These are phyloP conservation scores for Sequoia sempervirens DNA, from an alignment of 75 land plant genomes.

Conservation along the genomic window DNA sequence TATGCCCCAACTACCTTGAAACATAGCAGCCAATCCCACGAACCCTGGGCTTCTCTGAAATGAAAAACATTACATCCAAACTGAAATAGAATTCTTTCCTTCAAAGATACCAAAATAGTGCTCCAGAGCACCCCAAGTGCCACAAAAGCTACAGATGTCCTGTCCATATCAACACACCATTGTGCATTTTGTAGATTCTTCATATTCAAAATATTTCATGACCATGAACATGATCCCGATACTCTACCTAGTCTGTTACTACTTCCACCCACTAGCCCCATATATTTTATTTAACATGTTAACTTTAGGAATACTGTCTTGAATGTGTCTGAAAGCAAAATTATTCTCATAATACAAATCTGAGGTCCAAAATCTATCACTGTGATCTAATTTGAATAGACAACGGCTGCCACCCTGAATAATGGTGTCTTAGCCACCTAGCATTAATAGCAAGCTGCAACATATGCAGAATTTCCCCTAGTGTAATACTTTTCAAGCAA, in stretches of 20 bases:
- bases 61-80: neutral
- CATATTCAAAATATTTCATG: neutral
- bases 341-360: neutral
- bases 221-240: neutral
- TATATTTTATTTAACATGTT: neutral
- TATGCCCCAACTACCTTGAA: neutral
- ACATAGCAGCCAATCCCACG: neutral
- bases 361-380: constrained; percentile 1
- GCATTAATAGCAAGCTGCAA: constrained; percentile 19
- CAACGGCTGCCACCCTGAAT: constrained; percentile 56
- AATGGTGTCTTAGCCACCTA: constrained; percentile 43
- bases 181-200: neutral
- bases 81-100: neutral
- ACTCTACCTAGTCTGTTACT: neutral
- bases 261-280: neutral
- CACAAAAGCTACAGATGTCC: neutral
- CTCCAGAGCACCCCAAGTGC: neutral
- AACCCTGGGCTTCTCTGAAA: neutral
- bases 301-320: neutral
- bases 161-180: neutral
- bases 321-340: neutral
- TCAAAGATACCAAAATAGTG: neutral
- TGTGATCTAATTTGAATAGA: constrained; percentile 9
- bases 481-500: constrained; percentile 26
- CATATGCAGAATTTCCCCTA: constrained; percentile 56